Percentiles rank a stretch among this genome's conserved stretches.
Conservation (phyloP, 176 grass and related monocot species). For the Lolium rigidum region DNA sequence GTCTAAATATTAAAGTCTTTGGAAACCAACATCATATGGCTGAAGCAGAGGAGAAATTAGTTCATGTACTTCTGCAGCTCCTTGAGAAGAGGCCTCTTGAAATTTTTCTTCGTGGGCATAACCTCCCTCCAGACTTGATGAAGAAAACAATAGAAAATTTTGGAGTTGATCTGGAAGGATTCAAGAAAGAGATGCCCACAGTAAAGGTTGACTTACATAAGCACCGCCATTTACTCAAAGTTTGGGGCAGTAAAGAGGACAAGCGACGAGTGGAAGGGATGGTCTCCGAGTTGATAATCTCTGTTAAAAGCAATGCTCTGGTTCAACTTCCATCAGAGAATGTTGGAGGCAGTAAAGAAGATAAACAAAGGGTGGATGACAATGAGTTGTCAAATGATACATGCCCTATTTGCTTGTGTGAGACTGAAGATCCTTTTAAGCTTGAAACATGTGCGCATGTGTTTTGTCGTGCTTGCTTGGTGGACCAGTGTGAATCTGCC, state of each 20-base stretch:
- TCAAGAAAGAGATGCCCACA: constrained; percentile 60
- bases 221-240: constrained; percentile 60
- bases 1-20: constrained; percentile 75
- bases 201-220: constrained; percentile 65
- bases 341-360: constrained; percentile 18
- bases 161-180: constrained; percentile 67
- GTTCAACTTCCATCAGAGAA: constrained; percentile 42
- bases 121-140: constrained; percentile 75
- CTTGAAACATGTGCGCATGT: constrained; percentile 81
- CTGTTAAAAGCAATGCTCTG: constrained; percentile 38
- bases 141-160: constrained; percentile 72
- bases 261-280: constrained; percentile 66
- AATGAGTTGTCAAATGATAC: constrained; percentile 20
- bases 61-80: constrained; percentile 54
- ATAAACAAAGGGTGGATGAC: constrained; percentile 15
- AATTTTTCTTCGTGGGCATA: constrained; percentile 65
- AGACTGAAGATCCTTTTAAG: constrained; percentile 76
- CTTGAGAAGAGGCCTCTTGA: constrained; percentile 64
- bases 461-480: constrained; percentile 75
- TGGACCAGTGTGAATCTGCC: constrained; percentile 78
- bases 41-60: constrained; percentile 67
- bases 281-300: constrained; percentile 58
- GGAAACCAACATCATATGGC: constrained; percentile 55
- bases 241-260: constrained; percentile 68
- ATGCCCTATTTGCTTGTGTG: constrained; percentile 83